Base-by-base conservation (phyloP, 2,329 filamentous ascomycete species). In the Sclerotinia nivalis region DNA sequence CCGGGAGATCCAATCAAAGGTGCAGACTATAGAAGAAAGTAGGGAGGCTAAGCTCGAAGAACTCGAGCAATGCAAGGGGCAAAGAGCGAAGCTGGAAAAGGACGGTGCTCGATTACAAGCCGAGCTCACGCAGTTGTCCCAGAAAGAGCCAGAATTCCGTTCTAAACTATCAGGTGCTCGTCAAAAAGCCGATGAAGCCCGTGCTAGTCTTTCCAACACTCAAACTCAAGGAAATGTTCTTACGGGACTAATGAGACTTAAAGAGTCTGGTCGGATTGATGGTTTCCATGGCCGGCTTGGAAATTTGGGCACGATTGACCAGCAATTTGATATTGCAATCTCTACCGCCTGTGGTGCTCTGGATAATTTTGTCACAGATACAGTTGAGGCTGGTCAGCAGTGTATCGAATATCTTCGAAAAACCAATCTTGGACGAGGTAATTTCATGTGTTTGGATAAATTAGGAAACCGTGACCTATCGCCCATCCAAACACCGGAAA, bases 341-440 rank as follows among this genome's bases (percentile, higher is more conserved):
- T 99, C 96, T 0, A 99, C 96, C 0, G 96, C 96, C 15, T 98
- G 96, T 75, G 90, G 92, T 59, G 87, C 91, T 2, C 87, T 99
- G 13, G 93, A 99, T 80, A 97, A 98, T 78, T 94, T 99, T 80
- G 95, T 99, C 13, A 97, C 97, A 0, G 96, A 98, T 76, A 94
- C 93, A 0, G 95, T 98, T 20, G 96, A 98, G 76, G 92, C 93
- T 70, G 96, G 94, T 73, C 96, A 99, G 80, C 94, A 98, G 79
- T 99, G 96, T 80, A 98, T 99, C 73, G 96, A 98, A 78, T 96
- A 99, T 77, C 86, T 99, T 18, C 89, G 96, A 69, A 99, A 98
- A 84, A 99, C 97, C 76, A 97, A 97, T 75, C 89, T 99, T 4
- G 96, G 96, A 18, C 89, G 96, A 76, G 96, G 94, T 71, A 97